A percentile compares a stretch with the other conserved stretches of the same genome.
Evolutionary conservation across 2,329 filamentous ascomycete genomes (phyloP).

Genomic region (Penicillium sp.): DNA sequence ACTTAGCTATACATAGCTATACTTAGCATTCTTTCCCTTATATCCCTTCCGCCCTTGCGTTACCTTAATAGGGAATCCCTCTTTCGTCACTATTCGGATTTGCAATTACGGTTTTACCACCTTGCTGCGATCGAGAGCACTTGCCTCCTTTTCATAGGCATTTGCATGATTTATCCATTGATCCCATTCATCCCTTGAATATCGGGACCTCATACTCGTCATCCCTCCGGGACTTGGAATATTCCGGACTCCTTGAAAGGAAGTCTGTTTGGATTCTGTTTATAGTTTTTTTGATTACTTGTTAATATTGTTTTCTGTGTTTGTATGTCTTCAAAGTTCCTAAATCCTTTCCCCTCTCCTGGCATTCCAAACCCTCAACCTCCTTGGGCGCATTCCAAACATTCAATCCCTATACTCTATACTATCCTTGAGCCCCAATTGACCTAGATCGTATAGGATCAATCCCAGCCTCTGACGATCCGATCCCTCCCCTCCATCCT

Average conservation of each 20-base stretch:
- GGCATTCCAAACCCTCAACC: constrained; percentile 30
- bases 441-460: constrained; percentile 26
- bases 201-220: constrained; percentile 12
- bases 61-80: constrained; percentile 10
- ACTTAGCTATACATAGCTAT: constrained; percentile 13
- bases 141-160: constrained; percentile 12
- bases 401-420: constrained; percentile 17
- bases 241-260: constrained; percentile 18
- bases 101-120: no score
- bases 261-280: constrained; percentile 21
- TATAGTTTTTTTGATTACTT: constrained; percentile 27
- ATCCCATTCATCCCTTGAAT: constrained; percentile 9
- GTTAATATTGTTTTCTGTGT: constrained; percentile 11
- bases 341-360: constrained; percentile 24
- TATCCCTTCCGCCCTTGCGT: constrained; percentile 30
- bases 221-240: constrained; percentile 17
- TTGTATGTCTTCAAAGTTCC: constrained; percentile 18
- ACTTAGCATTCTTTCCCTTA: constrained; percentile 17
- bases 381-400: constrained; percentile 31
- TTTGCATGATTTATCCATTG: constrained; percentile 15
- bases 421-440: constrained; percentile 23
- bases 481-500: constrained; percentile 15
- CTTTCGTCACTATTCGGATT: no score
- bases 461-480: constrained; percentile 25
- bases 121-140: constrained; percentile 27